phyloP scores from a whole-genome alignment of 1,284 basidiomycete genomes.

The Ustanciosporium gigantosporum region DNA sequence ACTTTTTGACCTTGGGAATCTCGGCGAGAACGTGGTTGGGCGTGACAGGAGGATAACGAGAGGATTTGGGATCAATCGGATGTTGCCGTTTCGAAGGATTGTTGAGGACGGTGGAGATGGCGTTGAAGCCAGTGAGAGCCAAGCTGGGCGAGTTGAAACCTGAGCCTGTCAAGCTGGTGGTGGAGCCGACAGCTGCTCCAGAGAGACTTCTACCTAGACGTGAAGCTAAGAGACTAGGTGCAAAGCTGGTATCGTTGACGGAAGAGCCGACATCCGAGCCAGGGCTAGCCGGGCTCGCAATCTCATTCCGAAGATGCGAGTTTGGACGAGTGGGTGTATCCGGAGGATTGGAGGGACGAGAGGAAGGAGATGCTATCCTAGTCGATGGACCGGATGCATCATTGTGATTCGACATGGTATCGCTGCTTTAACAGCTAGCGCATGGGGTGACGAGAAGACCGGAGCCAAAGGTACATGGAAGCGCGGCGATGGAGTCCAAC shows the following conservation, averaged over 20 bases:
- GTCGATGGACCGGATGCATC: constrained; percentile 2
- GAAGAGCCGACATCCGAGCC: constrained; percentile 34
- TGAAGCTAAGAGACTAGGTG: constrained; percentile 24
- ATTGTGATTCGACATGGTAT: not conserved
- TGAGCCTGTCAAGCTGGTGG: constrained; percentile 21
- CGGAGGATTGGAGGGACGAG: constrained; percentile 1
- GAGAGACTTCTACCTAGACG: constrained; percentile 22
- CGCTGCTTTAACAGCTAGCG: not conserved
- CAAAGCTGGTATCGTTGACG: constrained; percentile 25
- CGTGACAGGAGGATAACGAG: constrained; percentile 49
- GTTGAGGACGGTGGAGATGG: constrained; percentile 56
- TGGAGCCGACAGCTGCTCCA: constrained; percentile 15
- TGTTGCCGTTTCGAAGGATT: constrained; percentile 50
- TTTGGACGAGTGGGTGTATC: not conserved
- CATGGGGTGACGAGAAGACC: no score
- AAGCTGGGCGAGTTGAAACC: constrained; percentile 26
- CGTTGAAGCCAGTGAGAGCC: constrained; percentile 45
- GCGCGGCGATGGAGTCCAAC: no score
- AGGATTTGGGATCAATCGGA: constrained; percentile 56
- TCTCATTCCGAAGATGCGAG: constrained; percentile 12
- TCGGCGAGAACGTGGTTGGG: constrained; percentile 43
- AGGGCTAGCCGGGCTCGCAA: constrained; percentile 25
- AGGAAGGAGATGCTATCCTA: constrained; percentile 6
- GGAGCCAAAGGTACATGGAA: no score
- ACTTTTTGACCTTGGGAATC: constrained; percentile 45